Percentiles rank a stretch among this genome's conserved stretches.
phyloP scores from a whole-genome alignment of 352 stramenopile genomes.

The Saprolegnia parasitica region DNA sequence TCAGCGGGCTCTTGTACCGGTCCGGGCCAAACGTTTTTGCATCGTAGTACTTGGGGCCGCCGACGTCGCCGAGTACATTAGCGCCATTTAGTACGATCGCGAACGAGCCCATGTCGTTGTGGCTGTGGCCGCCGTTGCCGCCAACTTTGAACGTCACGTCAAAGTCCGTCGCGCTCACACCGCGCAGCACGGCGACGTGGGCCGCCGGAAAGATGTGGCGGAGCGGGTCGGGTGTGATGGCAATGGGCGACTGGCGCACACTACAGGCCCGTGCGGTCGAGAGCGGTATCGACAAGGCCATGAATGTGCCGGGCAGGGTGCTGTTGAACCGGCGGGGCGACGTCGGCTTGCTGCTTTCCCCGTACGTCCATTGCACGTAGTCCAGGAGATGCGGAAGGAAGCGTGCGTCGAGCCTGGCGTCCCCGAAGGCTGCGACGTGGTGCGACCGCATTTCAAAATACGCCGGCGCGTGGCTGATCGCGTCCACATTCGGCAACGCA shows the following conservation, averaged over 20 bases:
- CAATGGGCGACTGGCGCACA: neutral
- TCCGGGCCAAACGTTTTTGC: neutral
- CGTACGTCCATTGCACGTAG: neutral
- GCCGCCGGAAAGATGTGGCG: neutral
- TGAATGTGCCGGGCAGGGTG: neutral
- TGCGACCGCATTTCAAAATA: neutral
- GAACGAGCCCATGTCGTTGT: conserved; percentile 8
- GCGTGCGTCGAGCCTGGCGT: neutral
- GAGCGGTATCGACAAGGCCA: neutral
- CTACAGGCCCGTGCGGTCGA: neutral
- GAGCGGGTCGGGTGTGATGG: neutral
- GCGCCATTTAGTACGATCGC: neutral
- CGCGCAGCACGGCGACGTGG: neutral
- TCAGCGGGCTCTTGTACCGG: neutral
- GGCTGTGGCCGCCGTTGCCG: conserved; percentile 6
- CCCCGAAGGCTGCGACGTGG: neutral
- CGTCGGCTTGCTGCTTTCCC: neutral
- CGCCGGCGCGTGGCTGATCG: neutral
- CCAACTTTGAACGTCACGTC: conserved; percentile 8
- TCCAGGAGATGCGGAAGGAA: neutral
- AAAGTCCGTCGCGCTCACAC: neutral
- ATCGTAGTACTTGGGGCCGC: neutral
- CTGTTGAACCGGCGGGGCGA: neutral
- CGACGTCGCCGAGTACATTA: neutral
- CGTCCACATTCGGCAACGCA: neutral